These are phyloP conservation scores for Xylaria sp. DNA, from an alignment of 495 filamentous ascomycete genomes.

Conservation along the genomic window DNA sequence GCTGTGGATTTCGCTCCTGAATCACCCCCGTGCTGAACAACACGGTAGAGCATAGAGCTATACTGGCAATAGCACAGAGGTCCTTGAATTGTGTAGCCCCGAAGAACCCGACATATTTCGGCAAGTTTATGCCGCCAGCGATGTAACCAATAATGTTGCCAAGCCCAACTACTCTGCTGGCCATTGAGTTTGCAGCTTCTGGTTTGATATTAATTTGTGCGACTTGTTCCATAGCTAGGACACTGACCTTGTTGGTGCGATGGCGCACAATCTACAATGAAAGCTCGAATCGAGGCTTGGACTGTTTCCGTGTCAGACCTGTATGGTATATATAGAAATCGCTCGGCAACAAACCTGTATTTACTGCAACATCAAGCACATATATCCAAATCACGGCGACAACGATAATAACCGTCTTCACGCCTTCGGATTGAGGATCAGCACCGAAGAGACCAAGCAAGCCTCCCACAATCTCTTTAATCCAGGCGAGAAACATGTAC, in stretches of 20 bases:
- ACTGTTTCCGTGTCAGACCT: slow-evolving; percentile 54
- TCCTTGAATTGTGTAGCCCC: slow-evolving; percentile 89
- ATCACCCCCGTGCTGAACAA: slow-evolving; percentile 69
- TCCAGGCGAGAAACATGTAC: slow-evolving; percentile 82
- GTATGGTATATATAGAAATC: not conserved
- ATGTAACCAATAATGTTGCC: slow-evolving; percentile 89
- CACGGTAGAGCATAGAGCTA: slow-evolving; percentile 72
- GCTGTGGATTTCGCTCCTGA: slow-evolving; percentile 77
- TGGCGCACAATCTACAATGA: slow-evolving; percentile 88
- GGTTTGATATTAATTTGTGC: not conserved
- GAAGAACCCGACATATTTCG: slow-evolving; percentile 72
- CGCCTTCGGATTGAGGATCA: slow-evolving; percentile 63
- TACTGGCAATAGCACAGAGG: slow-evolving; percentile 79
- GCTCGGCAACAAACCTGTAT: slow-evolving; percentile 68
- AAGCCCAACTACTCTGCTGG: slow-evolving; percentile 76
- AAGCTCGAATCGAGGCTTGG: slow-evolving; percentile 86
- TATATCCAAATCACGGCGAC: slow-evolving; percentile 84
- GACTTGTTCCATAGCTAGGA: not conserved
- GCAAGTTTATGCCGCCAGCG: slow-evolving; percentile 79
- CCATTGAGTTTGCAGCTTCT: slow-evolving; percentile 87
- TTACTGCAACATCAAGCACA: slow-evolving; percentile 88
- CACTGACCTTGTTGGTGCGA: slow-evolving; percentile 78
- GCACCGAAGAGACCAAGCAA: slow-evolving; percentile 76
- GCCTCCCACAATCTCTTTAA: slow-evolving; percentile 75
- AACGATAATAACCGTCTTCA: slow-evolving; percentile 67